Evolutionary conservation across 192 early-diverging fungal species (phyloP).

Genomic region (Entomortierella lignicola): DNA sequence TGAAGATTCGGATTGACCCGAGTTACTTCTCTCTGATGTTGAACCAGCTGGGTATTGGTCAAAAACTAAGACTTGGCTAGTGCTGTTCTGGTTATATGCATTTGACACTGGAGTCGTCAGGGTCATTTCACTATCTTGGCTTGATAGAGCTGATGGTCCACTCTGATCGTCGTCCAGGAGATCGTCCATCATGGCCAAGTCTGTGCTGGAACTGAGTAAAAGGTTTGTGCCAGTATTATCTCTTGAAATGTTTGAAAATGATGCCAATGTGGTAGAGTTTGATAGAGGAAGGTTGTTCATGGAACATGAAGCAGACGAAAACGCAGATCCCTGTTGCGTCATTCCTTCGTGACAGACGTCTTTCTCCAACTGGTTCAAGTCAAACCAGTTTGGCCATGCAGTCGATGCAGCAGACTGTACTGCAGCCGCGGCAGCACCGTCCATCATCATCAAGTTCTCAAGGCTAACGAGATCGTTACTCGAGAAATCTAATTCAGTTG

Average conservation of each 20-base stretch:
- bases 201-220: slow-evolving; percentile 36
- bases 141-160: background rate
- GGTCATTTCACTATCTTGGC: slow-evolving; percentile 24
- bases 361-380: slow-evolving; percentile 40
- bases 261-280: slow-evolving; percentile 13
- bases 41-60: slow-evolving; percentile 7
- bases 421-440: slow-evolving; percentile 23
- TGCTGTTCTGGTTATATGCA: slow-evolving; percentile 23
- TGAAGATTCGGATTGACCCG: background rate
- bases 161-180: slow-evolving; percentile 2
- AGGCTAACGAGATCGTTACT: slow-evolving; percentile 23
- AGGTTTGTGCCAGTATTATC: slow-evolving; percentile 11
- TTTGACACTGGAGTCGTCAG: slow-evolving; percentile 4
- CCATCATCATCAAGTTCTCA: slow-evolving; percentile 48
- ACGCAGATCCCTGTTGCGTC: slow-evolving; percentile 7
- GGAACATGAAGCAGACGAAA: slow-evolving; percentile 35
- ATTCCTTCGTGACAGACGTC: slow-evolving; percentile 33
- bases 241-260: slow-evolving; percentile 13
- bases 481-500: background rate
- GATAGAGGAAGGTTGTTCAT: slow-evolving; percentile 20
- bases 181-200: slow-evolving; percentile 41
- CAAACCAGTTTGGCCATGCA: slow-evolving; percentile 53
- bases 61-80: slow-evolving; percentile 45
- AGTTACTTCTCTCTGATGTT: background rate
- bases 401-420: slow-evolving; percentile 37